Base-by-base conservation (phyloP, 1,284 basidiomycete species). In the Pterulicium gracile region DNA sequence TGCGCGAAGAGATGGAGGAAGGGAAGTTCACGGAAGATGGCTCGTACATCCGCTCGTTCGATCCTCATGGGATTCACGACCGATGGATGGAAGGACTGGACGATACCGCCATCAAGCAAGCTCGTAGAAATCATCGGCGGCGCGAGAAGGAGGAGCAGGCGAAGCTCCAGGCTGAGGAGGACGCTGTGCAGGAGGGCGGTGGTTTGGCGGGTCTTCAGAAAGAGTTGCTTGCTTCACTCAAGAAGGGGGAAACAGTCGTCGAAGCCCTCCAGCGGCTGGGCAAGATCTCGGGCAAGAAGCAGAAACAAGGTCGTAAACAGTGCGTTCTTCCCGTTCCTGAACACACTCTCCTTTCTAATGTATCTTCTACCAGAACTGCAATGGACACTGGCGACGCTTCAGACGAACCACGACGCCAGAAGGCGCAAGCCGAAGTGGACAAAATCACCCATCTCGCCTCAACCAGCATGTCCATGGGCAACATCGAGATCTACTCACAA, bases 1-100 rank as follows among this genome's bases (percentile, higher is more conserved):
- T 99, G 96, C 88, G 93, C 54, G 85, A 88, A 54, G 96, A 99
- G 73, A 94, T 99, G 85, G 82, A 89, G 57, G 90, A 96, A 61
- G 96, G 96, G 24, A 88, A 92, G 56, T 97, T 99, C 68, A 86
- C 92, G 7, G 88, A 87, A 48, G 95, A 98, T 56, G 96, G 96
- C 42, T 81, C 66, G 49, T 97, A 94, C 61, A 76, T 93, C 47
- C 79, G 80, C 48, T 82, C 91, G 43, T 85, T 84, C 54, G 94
- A 98, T 64, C 87, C 88, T 3, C 86, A 93, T 58, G 91, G 86
- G 14, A 78, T 88, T 46, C 93, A 98, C 62, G 95, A 99, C 64
- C 76, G 77, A 22, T 99, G 96, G 96, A 87, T 99, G 72, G 84
- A 91, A 14, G 91, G 83, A 2, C 54, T 95, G 45, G 88, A 88